These are phyloP conservation scores for Leptographium lundbergii DNA, from an alignment of 2,329 filamentous ascomycete species.

Conservation along the genomic window DNA sequence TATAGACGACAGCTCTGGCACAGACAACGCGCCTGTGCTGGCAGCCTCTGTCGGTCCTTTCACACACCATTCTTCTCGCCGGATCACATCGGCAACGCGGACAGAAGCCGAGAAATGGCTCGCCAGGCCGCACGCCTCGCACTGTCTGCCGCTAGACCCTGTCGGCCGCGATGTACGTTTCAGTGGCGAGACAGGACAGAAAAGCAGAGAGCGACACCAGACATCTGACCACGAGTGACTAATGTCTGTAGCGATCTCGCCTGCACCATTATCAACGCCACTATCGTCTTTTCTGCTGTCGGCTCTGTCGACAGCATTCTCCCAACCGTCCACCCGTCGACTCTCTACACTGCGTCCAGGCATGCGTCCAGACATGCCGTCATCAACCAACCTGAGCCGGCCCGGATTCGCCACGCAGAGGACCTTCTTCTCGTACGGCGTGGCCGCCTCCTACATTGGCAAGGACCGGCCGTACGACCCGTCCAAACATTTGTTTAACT, in stretches of 20 bases:
- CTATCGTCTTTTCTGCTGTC: not conserved
- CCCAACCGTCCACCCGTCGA: not conserved
- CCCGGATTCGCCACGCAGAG: not conserved
- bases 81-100: not conserved
- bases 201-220: not conserved
- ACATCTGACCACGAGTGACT: not conserved
- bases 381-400: not conserved
- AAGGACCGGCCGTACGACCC: constrained; percentile 59
- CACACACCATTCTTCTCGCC: not conserved
- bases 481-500: constrained; percentile 57
- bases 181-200: no score
- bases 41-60: not conserved
- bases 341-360: not conserved
- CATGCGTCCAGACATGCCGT: not conserved
- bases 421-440: constrained; percentile 38
- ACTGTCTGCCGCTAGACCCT: constrained; percentile 5
- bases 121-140: constrained; percentile 1
- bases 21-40: not conserved
- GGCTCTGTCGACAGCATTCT: not conserved
- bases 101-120: constrained; percentile 7
- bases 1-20: not conserved
- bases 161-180: constrained; percentile 5
- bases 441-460: constrained; percentile 63
- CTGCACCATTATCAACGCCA: not conserved
- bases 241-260: not conserved